Percentiles rank a stretch among this genome's conserved stretches.
phyloP scores from a whole-genome alignment of 371 early-diverging fungal species.

The Mortierella sp. region DNA sequence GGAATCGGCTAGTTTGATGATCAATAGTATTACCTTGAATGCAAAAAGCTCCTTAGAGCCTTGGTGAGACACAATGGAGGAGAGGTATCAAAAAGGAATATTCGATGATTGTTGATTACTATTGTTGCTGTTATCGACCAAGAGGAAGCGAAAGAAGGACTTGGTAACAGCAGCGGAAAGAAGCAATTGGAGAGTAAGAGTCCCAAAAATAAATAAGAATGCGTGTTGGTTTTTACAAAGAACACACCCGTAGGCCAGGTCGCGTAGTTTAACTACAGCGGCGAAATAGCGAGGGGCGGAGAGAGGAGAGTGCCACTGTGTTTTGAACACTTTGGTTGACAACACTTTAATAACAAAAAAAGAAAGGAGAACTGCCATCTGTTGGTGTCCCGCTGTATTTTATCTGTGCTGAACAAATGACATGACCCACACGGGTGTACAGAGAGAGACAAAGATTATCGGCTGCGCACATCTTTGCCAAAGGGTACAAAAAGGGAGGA shows the following conservation, averaged over 20 bases:
- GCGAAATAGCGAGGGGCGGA: background rate
- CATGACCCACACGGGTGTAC: background rate
- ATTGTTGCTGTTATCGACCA: too few relatives aligned
- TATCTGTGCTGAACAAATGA: constrained; percentile 3
- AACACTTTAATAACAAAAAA: background rate
- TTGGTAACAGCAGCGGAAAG: background rate
- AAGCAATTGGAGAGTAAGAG: background rate
- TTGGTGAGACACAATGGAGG: background rate
- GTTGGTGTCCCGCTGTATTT: background rate
- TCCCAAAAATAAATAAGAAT: background rate
- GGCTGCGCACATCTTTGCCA: background rate
- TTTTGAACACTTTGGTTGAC: too few relatives aligned
- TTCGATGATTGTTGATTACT: too few relatives aligned
- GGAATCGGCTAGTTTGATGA: background rate
- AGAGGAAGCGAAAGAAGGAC: background rate
- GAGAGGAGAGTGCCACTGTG: background rate
- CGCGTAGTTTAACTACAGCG: background rate
- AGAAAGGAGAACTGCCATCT: background rate
- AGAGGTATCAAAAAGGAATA: too few relatives aligned
- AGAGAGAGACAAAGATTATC: background rate
- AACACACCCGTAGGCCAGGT: constrained; percentile 2
- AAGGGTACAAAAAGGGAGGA: background rate
- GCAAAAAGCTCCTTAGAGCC: too few relatives aligned
- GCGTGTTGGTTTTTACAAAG: background rate
- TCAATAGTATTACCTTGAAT: background rate